Percentiles rank a stretch among this genome's conserved stretches.
Evolutionary conservation across 1,284 basidiomycete species (phyloP).

Genomic region (Microbotryomycetes sp.): DNA sequence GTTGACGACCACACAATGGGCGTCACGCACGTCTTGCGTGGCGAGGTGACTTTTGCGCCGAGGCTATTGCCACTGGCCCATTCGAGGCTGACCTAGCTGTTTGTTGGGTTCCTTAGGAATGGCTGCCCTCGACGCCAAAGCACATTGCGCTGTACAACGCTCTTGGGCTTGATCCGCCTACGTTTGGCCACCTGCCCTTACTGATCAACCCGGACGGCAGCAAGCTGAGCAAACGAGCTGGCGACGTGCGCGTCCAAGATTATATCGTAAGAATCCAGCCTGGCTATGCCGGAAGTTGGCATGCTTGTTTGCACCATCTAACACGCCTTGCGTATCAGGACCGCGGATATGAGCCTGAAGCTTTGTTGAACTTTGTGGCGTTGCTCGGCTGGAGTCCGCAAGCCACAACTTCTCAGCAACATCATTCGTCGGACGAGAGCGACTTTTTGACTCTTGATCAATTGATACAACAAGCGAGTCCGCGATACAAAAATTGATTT

Average conservation of each 20-base stretch:
- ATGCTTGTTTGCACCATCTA: no score
- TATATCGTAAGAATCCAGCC: constrained; percentile 64
- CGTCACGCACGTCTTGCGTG: constrained; percentile 89
- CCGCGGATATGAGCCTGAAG: constrained; percentile 81
- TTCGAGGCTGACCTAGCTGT: no score
- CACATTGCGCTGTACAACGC: constrained; percentile 84
- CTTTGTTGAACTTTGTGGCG: constrained; percentile 86
- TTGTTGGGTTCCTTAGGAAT: constrained; percentile 58
- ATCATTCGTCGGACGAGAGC: constrained; percentile 36
- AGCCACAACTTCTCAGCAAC: background rate
- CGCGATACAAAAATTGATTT: no score
- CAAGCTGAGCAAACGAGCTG: constrained; percentile 91
- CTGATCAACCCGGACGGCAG: constrained; percentile 82
- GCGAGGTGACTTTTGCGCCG: constrained; percentile 59
- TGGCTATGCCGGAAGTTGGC: no score
- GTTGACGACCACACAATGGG: constrained; percentile 95
- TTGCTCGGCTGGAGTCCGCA: constrained; percentile 79
- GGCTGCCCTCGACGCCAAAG: constrained; percentile 88
- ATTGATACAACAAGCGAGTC: constrained; percentile 54
- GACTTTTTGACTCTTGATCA: constrained; percentile 56
- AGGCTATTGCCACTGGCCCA: background rate
- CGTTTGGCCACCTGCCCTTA: constrained; percentile 86
- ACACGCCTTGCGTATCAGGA: no score
- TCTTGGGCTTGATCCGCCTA: constrained; percentile 62
- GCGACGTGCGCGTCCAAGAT: constrained; percentile 76